phyloP scores from a whole-genome alignment of 192 early-diverging fungal genomes.

The Globomyces pollinis-pini region DNA sequence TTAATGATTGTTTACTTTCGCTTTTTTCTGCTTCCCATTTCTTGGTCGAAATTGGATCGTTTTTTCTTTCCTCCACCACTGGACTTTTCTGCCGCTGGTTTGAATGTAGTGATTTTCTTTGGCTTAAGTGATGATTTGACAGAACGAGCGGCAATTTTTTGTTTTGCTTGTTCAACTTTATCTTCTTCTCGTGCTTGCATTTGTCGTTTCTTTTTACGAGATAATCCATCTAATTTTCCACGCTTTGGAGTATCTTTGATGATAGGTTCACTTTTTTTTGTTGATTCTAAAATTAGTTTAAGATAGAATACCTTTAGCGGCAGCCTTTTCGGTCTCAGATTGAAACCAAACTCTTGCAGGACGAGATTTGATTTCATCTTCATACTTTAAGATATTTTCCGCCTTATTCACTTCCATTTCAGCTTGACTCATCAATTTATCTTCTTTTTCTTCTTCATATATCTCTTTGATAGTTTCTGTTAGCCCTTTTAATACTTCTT shows the following conservation, averaged over 20 bases:
- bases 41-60: not conserved
- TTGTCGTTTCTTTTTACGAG: slow-evolving; percentile 37
- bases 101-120: not conserved
- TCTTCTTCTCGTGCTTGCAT: slow-evolving; percentile 34
- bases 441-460: slow-evolving; percentile 53
- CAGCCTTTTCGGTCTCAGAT: slow-evolving; percentile 62
- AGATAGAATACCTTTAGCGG: slow-evolving; percentile 38
- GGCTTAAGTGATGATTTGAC: not conserved
- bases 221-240: slow-evolving; percentile 30
- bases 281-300: not conserved
- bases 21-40: slow-evolving; percentile 7
- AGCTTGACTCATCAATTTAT: slow-evolving; percentile 67
- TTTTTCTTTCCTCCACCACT: not conserved
- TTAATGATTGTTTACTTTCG: not conserved
- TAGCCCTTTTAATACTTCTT: slow-evolving; percentile 61
- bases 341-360: slow-evolving; percentile 97
- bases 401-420: slow-evolving; percentile 90
- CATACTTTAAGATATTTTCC: slow-evolving; percentile 74
- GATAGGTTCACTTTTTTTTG: not conserved
- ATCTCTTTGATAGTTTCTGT: slow-evolving; percentile 37
- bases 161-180: slow-evolving; percentile 22
- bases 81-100: not conserved
- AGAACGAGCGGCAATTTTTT: slow-evolving; percentile 20
- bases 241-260: slow-evolving; percentile 27
- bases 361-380: slow-evolving; percentile 78